phyloP scores from a whole-genome alignment of 306 rosid genomes.

The Lathyrus sativus region DNA sequence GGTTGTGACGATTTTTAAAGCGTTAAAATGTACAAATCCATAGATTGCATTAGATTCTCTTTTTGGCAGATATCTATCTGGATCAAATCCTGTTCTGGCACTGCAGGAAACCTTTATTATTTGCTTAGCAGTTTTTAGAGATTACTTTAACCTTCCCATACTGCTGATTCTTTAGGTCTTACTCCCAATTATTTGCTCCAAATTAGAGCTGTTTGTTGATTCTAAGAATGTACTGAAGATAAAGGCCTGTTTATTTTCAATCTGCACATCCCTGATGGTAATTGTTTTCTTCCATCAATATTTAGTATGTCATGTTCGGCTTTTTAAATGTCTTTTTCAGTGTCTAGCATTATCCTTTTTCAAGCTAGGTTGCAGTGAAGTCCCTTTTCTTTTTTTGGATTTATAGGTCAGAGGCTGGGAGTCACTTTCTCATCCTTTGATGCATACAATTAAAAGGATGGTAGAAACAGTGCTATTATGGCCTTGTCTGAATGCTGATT shows the following conservation, averaged over 20 bases:
- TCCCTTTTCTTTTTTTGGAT: constrained; percentile 32
- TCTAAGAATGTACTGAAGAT: constrained; percentile 54
- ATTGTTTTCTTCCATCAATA: constrained; percentile 24
- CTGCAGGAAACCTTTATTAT: constrained; percentile 25
- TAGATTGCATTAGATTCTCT: constrained; percentile 9
- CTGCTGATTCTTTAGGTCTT: constrained; percentile 58
- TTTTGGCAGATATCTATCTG: constrained; percentile 9
- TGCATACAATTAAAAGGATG: constrained; percentile 53
- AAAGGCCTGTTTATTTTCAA: constrained; percentile 76
- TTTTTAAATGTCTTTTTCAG: constrained; percentile 29
- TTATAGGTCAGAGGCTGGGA: constrained; percentile 70
- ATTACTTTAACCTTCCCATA: constrained; percentile 30
- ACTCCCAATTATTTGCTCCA: constrained; percentile 56
- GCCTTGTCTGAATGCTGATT: constrained; percentile 77
- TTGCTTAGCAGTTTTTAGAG: constrained; percentile 25
- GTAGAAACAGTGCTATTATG: constrained; percentile 70
- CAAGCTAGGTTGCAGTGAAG: constrained; percentile 30
- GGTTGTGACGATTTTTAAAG: constrained; percentile 11
- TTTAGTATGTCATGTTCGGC: constrained; percentile 28
- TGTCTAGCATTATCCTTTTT: constrained; percentile 30
- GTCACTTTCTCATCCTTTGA: constrained; percentile 61
- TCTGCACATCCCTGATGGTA: constrained; percentile 89
- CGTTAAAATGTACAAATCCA: constrained; percentile 17
- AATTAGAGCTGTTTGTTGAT: constrained; percentile 56
- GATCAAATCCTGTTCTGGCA: constrained; percentile 31